Conservation (phyloP, 75 land plant species). For the Larix kaempferi region DNA sequence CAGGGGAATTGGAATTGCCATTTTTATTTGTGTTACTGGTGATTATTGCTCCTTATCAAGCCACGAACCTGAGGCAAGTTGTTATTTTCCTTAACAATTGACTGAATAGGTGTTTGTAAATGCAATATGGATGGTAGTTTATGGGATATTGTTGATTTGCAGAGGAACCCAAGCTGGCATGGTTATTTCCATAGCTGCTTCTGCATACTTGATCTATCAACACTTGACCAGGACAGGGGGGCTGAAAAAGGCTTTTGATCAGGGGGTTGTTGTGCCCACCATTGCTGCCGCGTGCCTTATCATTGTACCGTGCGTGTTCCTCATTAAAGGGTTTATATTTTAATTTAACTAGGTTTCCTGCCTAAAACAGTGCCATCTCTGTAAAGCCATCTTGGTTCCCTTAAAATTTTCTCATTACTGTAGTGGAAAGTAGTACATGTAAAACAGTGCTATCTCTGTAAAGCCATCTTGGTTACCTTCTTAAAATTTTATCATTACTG, state of each 20-base stretch:
- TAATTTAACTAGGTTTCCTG: not conserved
- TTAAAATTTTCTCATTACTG: not conserved
- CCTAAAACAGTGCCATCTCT: not conserved
- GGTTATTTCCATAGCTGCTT: slow-evolving; percentile 41
- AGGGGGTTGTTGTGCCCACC: slow-evolving; percentile 52
- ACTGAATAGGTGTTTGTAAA: not conserved
- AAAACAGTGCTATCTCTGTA: not conserved
- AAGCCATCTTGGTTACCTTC: too few species aligned
- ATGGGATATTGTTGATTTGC: slow-evolving; percentile 9
- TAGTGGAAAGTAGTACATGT: not conserved
- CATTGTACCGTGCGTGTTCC: slow-evolving; percentile 26
- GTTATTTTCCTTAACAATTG: not conserved
- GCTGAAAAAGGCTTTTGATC: slow-evolving; percentile 49
- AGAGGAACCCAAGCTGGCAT: slow-evolving; percentile 60
- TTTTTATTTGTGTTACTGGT: slow-evolving; percentile 48
- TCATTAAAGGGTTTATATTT: not conserved
- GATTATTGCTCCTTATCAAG: slow-evolving; percentile 62
- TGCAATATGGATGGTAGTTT: not conserved
- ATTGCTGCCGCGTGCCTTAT: slow-evolving; percentile 41
- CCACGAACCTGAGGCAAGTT: slow-evolving; percentile 45
- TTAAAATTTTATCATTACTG: not conserved
- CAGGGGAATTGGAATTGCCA: slow-evolving; percentile 74
- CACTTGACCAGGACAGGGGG: slow-evolving; percentile 60
- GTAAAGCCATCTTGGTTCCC: not conserved
- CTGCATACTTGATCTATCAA: slow-evolving; percentile 58